Evolutionary conservation across 768 basidiomycete genomes (phyloP).

Genomic region (Kondoa subrosea): DNA sequence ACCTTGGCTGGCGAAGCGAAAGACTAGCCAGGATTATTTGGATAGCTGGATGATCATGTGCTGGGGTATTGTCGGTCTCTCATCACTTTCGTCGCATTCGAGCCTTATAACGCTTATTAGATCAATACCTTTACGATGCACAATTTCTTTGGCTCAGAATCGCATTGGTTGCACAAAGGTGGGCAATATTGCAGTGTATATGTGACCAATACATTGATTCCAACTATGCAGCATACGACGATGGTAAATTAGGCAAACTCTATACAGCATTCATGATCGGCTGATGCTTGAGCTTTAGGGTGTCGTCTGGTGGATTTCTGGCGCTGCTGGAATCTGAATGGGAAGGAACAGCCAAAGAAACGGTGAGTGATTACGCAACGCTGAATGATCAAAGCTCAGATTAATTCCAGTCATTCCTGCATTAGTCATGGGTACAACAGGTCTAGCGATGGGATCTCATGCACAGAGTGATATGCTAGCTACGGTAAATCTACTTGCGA

Average conservation of each 20-base stretch:
- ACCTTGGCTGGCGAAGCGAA: not conserved
- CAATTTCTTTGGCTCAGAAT: not conserved
- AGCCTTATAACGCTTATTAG: too few relatives aligned
- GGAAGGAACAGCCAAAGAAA: not conserved
- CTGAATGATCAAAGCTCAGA: too few relatives aligned
- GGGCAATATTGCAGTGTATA: not conserved
- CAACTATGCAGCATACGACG: too few relatives aligned
- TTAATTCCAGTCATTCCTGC: not conserved
- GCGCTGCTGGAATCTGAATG: not conserved
- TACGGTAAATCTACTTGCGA: too few relatives aligned
- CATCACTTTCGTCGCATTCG: too few relatives aligned
- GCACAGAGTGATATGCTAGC: not conserved
- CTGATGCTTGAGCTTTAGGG: too few relatives aligned
- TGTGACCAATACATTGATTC: too few relatives aligned
- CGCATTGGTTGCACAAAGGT: not conserved
- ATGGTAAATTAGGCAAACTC: too few relatives aligned
- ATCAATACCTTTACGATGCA: not conserved
- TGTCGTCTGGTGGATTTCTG: not conserved
- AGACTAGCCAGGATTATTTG: constrained; percentile 6
- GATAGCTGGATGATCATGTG: constrained; percentile 2
- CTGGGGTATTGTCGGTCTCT: not conserved
- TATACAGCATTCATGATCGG: too few relatives aligned
- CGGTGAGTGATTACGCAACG: too few relatives aligned
- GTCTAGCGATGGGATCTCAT: not conserved
- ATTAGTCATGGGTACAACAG: not conserved